A percentile compares a stretch with the other conserved stretches of the same genome.
Conservation (phyloP, 2,329 filamentous ascomycete species). For the Colletotrichum lupini region DNA sequence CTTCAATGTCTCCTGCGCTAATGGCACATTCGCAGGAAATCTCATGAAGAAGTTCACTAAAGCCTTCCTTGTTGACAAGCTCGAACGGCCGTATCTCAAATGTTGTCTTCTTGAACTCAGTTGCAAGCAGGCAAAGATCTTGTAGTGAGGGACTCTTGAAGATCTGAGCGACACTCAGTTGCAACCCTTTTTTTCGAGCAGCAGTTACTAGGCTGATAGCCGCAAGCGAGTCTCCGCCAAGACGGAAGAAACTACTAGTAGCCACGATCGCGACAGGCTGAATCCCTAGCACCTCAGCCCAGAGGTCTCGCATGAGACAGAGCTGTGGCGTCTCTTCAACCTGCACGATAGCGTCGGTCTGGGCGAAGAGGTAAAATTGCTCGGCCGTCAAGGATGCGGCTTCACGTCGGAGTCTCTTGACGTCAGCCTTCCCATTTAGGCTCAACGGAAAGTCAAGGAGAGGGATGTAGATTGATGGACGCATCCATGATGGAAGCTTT, state of each 20-base stretch:
- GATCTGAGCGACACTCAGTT: slow-evolving; percentile 15
- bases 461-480: slow-evolving; percentile 26
- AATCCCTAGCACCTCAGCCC: slow-evolving; percentile 16
- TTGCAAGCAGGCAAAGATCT: slow-evolving; percentile 14
- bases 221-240: slow-evolving; percentile 41
- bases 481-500: slow-evolving; percentile 24
- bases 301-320: slow-evolving; percentile 12
- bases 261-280: slow-evolving; percentile 20
- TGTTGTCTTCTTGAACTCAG: background rate
- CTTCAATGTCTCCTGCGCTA: slow-evolving; percentile 12
- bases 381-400: background rate
- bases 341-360: background rate
- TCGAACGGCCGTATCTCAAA: background rate
- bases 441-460: slow-evolving; percentile 11
- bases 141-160: slow-evolving; percentile 9
- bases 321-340: background rate
- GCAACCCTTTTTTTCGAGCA: background rate
- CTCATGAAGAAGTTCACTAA: background rate
- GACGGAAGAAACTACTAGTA: slow-evolving; percentile 39
- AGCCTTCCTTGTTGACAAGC: background rate
- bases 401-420: slow-evolving; percentile 17
- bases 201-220: slow-evolving; percentile 39
- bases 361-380: slow-evolving; percentile 16
- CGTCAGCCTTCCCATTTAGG: slow-evolving; percentile 15
- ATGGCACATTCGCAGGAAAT: slow-evolving; percentile 7